Percentiles rank a stretch among this genome's conserved stretches.
Evolutionary conservation across 2,329 filamentous ascomycete species (phyloP).

Genomic region (Ilyonectria sp.): DNA sequence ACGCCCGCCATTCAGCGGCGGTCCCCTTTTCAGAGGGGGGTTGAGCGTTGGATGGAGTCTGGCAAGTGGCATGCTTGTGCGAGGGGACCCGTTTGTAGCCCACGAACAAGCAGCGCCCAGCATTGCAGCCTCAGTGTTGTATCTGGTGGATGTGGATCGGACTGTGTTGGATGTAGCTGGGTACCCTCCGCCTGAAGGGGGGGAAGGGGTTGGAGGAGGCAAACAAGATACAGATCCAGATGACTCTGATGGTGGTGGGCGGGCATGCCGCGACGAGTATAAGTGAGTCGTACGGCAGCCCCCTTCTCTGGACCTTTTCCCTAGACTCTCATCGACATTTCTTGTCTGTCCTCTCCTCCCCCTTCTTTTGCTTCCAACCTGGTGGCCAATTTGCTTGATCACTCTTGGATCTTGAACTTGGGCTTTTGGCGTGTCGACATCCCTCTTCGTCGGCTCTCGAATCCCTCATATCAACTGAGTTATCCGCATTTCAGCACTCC

Average conservation of each 20-base stretch:
- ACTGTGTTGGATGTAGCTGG: slow-evolving; percentile 26
- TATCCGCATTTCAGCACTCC: not conserved
- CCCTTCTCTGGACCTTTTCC: slow-evolving; percentile 29
- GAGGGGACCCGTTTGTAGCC: slow-evolving; percentile 33
- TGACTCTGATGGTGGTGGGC: slow-evolving; percentile 3
- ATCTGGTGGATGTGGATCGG: slow-evolving; percentile 36
- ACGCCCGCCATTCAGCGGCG: not conserved
- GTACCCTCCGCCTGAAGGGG: slow-evolving; percentile 24
- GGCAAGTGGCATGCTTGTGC: slow-evolving; percentile 45
- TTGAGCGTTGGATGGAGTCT: slow-evolving; percentile 32
- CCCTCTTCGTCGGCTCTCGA: slow-evolving; percentile 29
- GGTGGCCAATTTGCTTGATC: not conserved
- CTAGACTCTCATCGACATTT: slow-evolving; percentile 13
- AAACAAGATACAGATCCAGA: slow-evolving; percentile 38
- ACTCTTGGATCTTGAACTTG: not conserved
- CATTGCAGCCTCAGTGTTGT: slow-evolving; percentile 33
- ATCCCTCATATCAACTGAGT: not conserved
- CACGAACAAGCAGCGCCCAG: slow-evolving; percentile 25
- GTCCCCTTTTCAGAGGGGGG: slow-evolving; percentile 8
- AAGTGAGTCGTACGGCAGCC: slow-evolving; percentile 46
- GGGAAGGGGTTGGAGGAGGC: slow-evolving; percentile 21
- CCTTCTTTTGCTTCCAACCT: slow-evolving; percentile 9
- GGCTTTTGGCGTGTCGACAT: slow-evolving; percentile 36
- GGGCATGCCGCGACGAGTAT: slow-evolving; percentile 36
- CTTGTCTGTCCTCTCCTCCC: slow-evolving; percentile 21